Base-by-base conservation (phyloP, 805 yeast genomes). In the Ogataea trehalophila region DNA sequence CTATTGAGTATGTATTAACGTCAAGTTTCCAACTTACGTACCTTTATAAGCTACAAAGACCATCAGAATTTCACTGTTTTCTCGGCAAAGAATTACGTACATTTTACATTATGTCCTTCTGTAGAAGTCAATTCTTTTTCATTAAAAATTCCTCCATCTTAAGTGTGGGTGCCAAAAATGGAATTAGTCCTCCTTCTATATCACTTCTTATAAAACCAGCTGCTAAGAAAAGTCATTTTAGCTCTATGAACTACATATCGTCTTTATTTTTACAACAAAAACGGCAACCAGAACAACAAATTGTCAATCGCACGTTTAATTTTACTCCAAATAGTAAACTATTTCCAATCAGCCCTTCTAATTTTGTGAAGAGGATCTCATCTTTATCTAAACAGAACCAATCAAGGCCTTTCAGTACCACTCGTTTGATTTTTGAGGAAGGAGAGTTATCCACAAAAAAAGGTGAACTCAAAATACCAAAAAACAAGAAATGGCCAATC, bases 111-210 rank as follows among this genome's bases (percentile, higher is more conserved):
- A 62, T 60, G 67, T 58, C 61, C 56, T 63, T 81, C 42, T 74
- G 80, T 41, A 74, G 73, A 58, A 69, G 81, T 6, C 75, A 76
- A 69, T 78, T 80, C 64, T 81, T 76, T 69, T 81, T 82, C 63
- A 70, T 80, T 51, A 73, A 71, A 59, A 82, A 81, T 65, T 57
- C 76, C 4, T 66, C 77, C 22, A 74, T 79, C 34, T 58, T 75
- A 37, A 53, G 46, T 20, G 57, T 50, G 14, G 64, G 66, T 1
- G 46, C 57, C 43, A 55, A 55, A 35, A 51, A 50, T 26, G 31
- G 31, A 9, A 6, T 26, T 26, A 11, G 20, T 37, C 46, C 9
- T 31, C 41, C 17, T 17, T 17, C 14, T 16, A n/a, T 34, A 42
- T 15, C 42, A 15, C n/a, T 39, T 37, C 14, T 22, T n/a, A 15